Base-by-base conservation (phyloP, 805 yeast species). In the Yamadazyma sp. region DNA sequence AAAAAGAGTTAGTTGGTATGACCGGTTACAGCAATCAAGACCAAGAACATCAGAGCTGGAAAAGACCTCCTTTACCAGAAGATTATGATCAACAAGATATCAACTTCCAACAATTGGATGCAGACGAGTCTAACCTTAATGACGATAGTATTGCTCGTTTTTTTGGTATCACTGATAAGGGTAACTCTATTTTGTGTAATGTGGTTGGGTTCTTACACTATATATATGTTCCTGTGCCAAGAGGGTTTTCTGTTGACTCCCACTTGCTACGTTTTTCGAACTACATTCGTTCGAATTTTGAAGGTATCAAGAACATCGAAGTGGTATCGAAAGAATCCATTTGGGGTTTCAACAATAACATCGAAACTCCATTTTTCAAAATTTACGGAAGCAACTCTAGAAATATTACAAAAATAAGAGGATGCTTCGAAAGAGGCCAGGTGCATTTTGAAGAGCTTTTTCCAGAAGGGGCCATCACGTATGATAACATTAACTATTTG, bases 311-410 rank as follows among this genome's bases (percentile, higher is more conserved):
- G 43, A 73, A 73, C 14, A 67, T 91, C 14, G 88, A 85, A 42
- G 68, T 90, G 10, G 69, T 60, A 4, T 59, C 73, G 53, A 88
- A 87, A 50, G 95, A 91, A 57, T 83, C 95, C 8, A 81, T 93
- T 41, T 91, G 97, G 97, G 97, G 97, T 7, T 93, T 75, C 56
- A 81, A 81, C 40, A 93, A 95, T 44, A 87, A 83, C 49, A 67
- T 73, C 8, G 81, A 82, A 52, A 69, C 82, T 3, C 89, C 95
- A 3, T 93, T 90, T 51, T 73, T 93, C 58, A 86, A 84, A 57
- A 69, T 93, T 12, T 71, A 71, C 27, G 82, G 81, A 11, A 73
- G 73, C 7, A 82, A 84, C 50, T 83, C 91, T 18, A 75, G 71
- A 46, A 72, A 73, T 42, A 76, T 90, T 16, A 74, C 84, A 37